Base-by-base conservation (phyloP, 805 yeast species). In the Isabelozyma rhagii region DNA sequence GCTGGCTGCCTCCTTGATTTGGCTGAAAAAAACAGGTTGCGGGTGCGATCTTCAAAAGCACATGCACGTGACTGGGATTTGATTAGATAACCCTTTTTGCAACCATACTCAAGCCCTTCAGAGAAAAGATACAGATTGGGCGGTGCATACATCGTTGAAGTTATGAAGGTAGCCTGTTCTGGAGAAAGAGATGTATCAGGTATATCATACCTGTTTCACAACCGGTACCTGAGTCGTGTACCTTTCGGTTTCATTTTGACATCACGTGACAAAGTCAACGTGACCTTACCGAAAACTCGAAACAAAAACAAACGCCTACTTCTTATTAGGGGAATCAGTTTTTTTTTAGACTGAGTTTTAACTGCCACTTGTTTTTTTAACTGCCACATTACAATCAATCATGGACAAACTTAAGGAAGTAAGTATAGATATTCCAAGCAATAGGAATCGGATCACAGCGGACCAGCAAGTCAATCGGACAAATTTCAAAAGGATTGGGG, bases 351-450 rank as follows among this genome's bases (percentile, higher is more conserved):
- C n/a, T 2, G 10, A 13, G 10, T 31, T 31, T 8, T 31, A 10
- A 31, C 36, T 31, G 36, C 36, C 36, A 31, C 36, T 31, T 31
- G 7, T 31, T 31, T 10, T 21, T 10, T 31, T 45, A 39, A 21
- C 27, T 43, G 31, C 40, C 41, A 28, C 25, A n/a, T 42, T 17
- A 29, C 41, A 47, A 48, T 44, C 49, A 49, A 71, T 55, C 53
- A 81, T 81, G 84, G 85, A 81, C 62, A 80, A 79, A 69, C 79
- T 81, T 60, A 81, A 80, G 74, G 85, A 81, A 62, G 81, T 77
- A 74, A 59, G 81, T 74, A 63, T 49, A 39, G 18, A 39, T n/a
- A 13, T 8, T 14, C 13, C 5, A 4, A 39, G 17, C 13, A 39
- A 15, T n/a, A 5, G 14, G 18, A 7, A 39, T 39, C 18, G 14